A percentile compares a stretch with the other conserved stretches of the same genome.
These are phyloP conservation scores for Candida rishiriensis DNA, from an alignment of 805 yeast genomes.

Conservation along the genomic window DNA sequence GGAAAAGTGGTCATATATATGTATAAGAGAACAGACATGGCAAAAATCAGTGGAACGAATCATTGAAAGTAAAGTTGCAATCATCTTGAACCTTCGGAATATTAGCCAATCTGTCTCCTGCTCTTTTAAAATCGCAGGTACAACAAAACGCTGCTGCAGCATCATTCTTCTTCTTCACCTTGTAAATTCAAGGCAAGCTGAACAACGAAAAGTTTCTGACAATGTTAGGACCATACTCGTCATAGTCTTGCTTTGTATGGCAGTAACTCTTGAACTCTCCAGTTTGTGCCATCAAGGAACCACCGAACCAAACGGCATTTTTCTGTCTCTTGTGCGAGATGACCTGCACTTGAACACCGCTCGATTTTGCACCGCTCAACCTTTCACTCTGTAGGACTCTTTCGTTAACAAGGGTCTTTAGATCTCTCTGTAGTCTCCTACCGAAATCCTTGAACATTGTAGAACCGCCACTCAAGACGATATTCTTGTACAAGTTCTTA, in stretches of 20 bases:
- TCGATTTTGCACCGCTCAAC: constrained; percentile 68
- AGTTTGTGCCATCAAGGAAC: constrained; percentile 93
- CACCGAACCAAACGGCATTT: constrained; percentile 99
- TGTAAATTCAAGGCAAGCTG: constrained; percentile 64
- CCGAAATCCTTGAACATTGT: constrained; percentile 99
- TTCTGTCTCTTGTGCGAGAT: constrained; percentile 96
- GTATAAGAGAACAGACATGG: no score
- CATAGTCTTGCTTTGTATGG: constrained; percentile 95
- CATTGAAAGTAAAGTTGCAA: no score
- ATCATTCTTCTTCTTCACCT: not conserved
- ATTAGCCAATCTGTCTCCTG: no score
- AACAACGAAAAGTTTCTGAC: constrained; percentile 95
- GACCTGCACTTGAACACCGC: constrained; percentile 96
- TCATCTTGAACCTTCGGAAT: no score
- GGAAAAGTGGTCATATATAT: no score
- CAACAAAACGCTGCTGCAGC: no score
- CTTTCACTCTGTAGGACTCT: constrained; percentile 81
- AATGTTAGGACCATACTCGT: constrained; percentile 95
- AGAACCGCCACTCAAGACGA: constrained; percentile 95
- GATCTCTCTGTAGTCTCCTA: constrained; percentile 92
- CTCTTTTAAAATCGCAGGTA: not conserved
- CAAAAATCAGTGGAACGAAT: no score
- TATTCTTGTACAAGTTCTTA: constrained; percentile 91
- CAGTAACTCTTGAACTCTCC: constrained; percentile 95
- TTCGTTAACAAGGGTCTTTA: constrained; percentile 80